phyloP scores from a whole-genome alignment of 768 basidiomycete genomes.

The Pseudohyphozyma bogoriensis region DNA sequence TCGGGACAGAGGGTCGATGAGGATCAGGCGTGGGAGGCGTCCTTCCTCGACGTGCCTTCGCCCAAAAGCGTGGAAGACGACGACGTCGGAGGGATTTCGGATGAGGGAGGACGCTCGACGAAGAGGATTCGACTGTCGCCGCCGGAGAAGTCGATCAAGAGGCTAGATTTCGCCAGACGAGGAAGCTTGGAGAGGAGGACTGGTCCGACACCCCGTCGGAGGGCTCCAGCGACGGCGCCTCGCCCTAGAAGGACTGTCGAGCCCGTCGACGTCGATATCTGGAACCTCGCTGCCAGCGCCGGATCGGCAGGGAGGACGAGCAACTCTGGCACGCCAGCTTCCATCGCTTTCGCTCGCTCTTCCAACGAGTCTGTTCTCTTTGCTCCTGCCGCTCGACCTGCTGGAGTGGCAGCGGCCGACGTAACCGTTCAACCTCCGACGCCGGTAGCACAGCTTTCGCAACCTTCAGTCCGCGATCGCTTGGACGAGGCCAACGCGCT shows the following conservation, averaged over 20 bases:
- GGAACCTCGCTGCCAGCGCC: no score
- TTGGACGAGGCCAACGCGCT: not conserved
- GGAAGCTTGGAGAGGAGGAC: no score
- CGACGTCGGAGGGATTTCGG: not conserved
- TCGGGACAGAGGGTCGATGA: not conserved
- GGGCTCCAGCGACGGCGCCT: no score
- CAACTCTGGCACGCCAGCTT: conserved; percentile 39
- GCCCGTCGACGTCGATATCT: no score
- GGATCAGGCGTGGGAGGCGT: not conserved
- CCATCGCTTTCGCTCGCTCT: conserved; percentile 2
- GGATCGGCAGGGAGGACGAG: conserved; percentile 49
- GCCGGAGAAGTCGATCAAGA: no score
- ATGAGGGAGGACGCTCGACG: no score
- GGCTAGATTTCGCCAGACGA: no score
- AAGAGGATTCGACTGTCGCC: not conserved
- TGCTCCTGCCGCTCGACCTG: not conserved
- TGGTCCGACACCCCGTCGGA: no score
- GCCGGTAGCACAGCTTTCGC: no score
- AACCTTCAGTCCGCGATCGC: not conserved
- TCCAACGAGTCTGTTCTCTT: not conserved
- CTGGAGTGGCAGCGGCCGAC: no score
- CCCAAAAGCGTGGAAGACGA: not conserved
- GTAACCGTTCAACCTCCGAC: no score
- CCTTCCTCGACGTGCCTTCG: not conserved
- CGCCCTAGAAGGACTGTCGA: no score